Conservation (phyloP, 2,329 filamentous ascomycete species). For the Arthrobotrys sphaeroides region DNA sequence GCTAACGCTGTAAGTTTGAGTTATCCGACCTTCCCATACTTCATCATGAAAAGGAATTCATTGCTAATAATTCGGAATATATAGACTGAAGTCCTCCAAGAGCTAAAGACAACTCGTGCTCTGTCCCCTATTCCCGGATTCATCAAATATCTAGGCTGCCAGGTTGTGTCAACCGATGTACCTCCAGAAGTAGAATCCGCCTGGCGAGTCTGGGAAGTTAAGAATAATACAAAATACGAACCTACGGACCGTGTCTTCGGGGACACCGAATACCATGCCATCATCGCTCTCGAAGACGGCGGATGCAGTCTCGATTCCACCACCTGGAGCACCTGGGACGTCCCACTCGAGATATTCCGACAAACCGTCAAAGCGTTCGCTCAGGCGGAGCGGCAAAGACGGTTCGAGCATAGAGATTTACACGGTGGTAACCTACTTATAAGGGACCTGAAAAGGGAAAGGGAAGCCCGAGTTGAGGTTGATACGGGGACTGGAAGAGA, state of each 20-base stretch:
- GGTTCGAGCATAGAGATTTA: constrained; percentile 43
- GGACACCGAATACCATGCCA: constrained; percentile 18
- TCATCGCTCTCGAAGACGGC: constrained; percentile 47
- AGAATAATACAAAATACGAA: constrained; percentile 6
- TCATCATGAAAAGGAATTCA: background rate
- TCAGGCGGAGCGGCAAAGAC: constrained; percentile 4
- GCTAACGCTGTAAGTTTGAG: constrained; percentile 34
- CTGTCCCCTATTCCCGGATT: constrained; percentile 33
- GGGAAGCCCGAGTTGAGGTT: background rate
- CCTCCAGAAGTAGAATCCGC: constrained; percentile 25
- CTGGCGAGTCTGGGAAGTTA: constrained; percentile 22
- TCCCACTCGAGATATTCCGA: constrained; percentile 39
- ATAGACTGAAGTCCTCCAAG: constrained; percentile 37
- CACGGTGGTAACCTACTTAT: constrained; percentile 29
- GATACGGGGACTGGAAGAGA: constrained; percentile 19
- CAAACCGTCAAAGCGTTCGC: constrained; percentile 26
- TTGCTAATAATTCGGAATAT: background rate
- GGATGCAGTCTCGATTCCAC: constrained; percentile 34
- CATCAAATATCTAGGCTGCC: constrained; percentile 42
- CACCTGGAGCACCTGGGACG: constrained; percentile 38
- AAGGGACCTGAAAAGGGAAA: constrained; percentile 24
- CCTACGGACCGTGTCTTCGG: background rate
- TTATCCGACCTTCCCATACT: background rate
- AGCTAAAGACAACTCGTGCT: constrained; percentile 30
- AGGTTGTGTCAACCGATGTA: constrained; percentile 23